phyloP scores from a whole-genome alignment of 2,329 filamentous ascomycete species.

The Phyllosticta capitalensis region DNA sequence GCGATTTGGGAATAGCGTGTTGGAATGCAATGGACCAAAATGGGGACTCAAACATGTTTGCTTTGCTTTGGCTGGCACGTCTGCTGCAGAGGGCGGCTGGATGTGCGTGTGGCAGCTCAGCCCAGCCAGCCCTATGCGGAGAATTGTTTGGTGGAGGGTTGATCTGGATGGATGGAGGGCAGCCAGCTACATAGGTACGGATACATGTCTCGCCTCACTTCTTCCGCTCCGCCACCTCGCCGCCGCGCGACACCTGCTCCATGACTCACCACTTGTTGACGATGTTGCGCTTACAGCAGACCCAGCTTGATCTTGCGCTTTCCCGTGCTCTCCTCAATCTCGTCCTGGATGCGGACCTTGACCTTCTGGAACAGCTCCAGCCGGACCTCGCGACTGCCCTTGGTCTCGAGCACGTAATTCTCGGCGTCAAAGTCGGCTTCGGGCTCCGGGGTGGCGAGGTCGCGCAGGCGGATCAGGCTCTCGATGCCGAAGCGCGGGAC shows the following conservation, averaged over 20 bases:
- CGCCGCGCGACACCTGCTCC: neutral
- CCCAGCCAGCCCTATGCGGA: too few relatives aligned
- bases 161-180: too few relatives aligned
- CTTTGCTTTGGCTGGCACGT: too few relatives aligned
- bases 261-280: neutral
- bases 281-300: constrained; percentile 24
- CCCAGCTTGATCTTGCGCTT: constrained; percentile 82
- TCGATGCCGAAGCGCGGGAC: constrained; percentile 95
- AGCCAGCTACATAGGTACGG: too few relatives aligned
- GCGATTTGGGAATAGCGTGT: too few relatives aligned
- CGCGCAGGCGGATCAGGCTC: constrained; percentile 74
- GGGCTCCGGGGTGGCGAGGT: constrained; percentile 66
- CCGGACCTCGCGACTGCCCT: constrained; percentile 44
- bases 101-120: too few relatives aligned
- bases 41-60: too few relatives aligned
- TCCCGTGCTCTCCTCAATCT: constrained; percentile 90
- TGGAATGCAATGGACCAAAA: too few relatives aligned
- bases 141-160: too few relatives aligned
- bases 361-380: constrained; percentile 92
- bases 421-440: constrained; percentile 79
- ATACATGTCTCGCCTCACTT: too few relatives aligned
- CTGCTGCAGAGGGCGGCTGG: too few relatives aligned
- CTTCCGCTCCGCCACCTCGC: neutral
- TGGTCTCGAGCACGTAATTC: constrained; percentile 62
- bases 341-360: constrained; percentile 76